Conservation (phyloP, 2,329 filamentous ascomycete genomes). For the Chaetomiaceae sp. region DNA sequence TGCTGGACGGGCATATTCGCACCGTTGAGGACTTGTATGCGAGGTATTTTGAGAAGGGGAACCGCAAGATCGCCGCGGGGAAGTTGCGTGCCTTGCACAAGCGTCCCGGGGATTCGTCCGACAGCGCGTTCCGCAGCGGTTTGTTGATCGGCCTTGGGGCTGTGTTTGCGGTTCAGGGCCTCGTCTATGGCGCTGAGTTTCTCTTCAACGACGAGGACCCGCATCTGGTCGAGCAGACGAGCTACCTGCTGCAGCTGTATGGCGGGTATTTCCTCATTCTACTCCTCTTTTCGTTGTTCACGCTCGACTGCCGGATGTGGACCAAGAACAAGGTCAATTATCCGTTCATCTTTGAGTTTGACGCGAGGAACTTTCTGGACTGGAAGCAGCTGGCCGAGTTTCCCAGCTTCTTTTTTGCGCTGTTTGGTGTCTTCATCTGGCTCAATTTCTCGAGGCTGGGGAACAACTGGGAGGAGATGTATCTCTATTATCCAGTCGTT, state of each 20-base stretch:
- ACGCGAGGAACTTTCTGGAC: constrained; percentile 77
- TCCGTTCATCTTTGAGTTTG: constrained; percentile 93
- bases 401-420: constrained; percentile 75
- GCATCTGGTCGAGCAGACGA: constrained; percentile 48
- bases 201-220: constrained; percentile 45
- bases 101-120: constrained; percentile 53
- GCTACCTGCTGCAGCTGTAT: constrained; percentile 82
- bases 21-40: constrained; percentile 88
- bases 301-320: constrained; percentile 80
- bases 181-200: constrained; percentile 56
- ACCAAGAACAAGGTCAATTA: constrained; percentile 86
- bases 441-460: constrained; percentile 77
- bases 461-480: constrained; percentile 55
- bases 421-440: constrained; percentile 79
- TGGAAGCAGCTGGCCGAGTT: constrained; percentile 87
- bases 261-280: constrained; percentile 86
- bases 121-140: constrained; percentile 56
- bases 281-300: constrained; percentile 77
- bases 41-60: constrained; percentile 88
- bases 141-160: constrained; percentile 64
- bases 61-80: constrained; percentile 83
- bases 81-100: constrained; percentile 73
- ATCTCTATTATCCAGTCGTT: constrained; percentile 80
- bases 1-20: constrained; percentile 74
- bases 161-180: constrained; percentile 62